Conservation (phyloP, 805 yeast species). For the Candida montana region DNA sequence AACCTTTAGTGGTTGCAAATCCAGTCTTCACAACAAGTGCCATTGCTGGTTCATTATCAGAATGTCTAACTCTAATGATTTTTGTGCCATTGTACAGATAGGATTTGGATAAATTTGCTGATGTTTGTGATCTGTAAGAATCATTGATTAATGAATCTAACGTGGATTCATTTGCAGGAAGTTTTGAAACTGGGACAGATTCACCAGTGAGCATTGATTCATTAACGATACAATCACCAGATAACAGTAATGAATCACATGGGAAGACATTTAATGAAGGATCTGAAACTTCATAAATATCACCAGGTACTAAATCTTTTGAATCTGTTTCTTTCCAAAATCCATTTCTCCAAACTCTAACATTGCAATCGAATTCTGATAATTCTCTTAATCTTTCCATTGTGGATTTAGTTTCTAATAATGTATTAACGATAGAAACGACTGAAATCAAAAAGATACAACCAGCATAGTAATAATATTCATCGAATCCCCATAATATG, state of each 20-base stretch:
- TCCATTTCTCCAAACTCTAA: constrained; percentile 86
- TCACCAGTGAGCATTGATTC: constrained; percentile 99
- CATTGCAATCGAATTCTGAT: constrained; percentile 70
- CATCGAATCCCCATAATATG: constrained; percentile 85
- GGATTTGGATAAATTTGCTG: constrained; percentile 65
- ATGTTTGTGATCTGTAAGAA: constrained; percentile 49
- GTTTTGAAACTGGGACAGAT: constrained; percentile 91
- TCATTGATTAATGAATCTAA: constrained; percentile 53
- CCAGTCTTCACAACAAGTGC: constrained; percentile 90
- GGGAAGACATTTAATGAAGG: constrained; percentile 73
- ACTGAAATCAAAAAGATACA: constrained; percentile 88
- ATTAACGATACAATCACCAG: constrained; percentile 95
- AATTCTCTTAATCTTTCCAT: constrained; percentile 67
- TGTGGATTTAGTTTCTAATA: constrained; percentile 79
- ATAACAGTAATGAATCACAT: constrained; percentile 79
- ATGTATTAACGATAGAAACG: constrained; percentile 70
- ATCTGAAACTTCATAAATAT: constrained; percentile 85
- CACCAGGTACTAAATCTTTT: constrained; percentile 89
- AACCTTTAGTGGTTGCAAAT: constrained; percentile 92
- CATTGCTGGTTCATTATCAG: constrained; percentile 53
- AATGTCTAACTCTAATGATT: constrained; percentile 73
- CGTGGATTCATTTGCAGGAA: constrained; percentile 57
- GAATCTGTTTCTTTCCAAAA: constrained; percentile 84
- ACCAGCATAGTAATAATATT: constrained; percentile 87
- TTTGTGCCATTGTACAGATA: constrained; percentile 86